Evolutionary conservation across 139 green algal species (phyloP), one percentile per base, ranked within the genome.

Genomic region (Chlorella sp.): DNA sequence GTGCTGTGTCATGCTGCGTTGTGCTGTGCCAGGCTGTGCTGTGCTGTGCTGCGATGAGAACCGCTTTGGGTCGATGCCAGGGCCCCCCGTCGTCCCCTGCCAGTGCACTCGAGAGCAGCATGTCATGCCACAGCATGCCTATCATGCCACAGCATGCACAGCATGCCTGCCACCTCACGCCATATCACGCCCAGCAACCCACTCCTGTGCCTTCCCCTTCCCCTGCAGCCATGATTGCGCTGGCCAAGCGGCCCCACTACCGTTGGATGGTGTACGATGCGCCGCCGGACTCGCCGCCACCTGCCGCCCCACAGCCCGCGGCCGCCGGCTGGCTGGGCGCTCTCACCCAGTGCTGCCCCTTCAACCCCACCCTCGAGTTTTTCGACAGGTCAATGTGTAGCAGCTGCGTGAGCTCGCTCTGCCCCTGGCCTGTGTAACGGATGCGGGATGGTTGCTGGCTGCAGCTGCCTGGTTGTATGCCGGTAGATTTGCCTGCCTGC

Each of bases 301-400:
- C 34, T 9, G 61, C 14, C 26, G 60, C 24, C 24, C 28, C 37
- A 30, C 40, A 22, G 3, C 32, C 2, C 30, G 36, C 61, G 3
- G 36, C 14, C 3, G 48, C 66, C 26, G 83, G 83, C 61, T 79
- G 83, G 36, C 26, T 78, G 60, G 83, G 83, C 61, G 16, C 61
- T 4, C 61, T 87, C 32, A 87, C 83, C 36, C 36, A 60, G 34
- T 87, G 83, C 83, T 26, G 39, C 36, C 61, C 83, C 60, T 87
- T 87, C 83, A 87, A 87, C 83, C 83, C 83, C 61, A 61, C 83
- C 0, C 83, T 87, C 3, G 61, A 87, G 83, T 87, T 87, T 28
- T 61, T 87, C 32, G 83, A 87, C 83, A 61, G 83, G 83, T 79
- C 24, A 11, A n/a, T 18, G 19, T 19, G 11, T 2, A 30, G 24